Percentiles rank a stretch among this genome's conserved stretches.
phyloP scores from a whole-genome alignment of 2,329 filamentous ascomycete species.

The Talaromyces sp. region DNA sequence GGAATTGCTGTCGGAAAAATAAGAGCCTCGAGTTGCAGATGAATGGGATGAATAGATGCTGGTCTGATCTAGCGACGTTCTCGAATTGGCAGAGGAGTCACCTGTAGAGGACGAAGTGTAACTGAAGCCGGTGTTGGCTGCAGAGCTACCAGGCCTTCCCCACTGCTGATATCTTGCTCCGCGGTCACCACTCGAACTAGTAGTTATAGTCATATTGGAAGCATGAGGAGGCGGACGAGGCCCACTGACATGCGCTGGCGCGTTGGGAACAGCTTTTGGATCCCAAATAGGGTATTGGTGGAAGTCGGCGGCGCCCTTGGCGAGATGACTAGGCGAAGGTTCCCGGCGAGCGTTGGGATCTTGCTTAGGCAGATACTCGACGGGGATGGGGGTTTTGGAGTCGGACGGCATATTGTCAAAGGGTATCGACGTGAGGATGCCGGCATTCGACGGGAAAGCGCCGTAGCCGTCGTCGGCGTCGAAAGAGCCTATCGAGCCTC shows the following conservation, averaged over 20 bases:
- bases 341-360: constrained; percentile 62
- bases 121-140: constrained; percentile 45
- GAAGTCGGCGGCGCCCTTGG: constrained; percentile 71
- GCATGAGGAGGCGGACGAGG: constrained; percentile 57
- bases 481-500: constrained; percentile 67
- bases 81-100: constrained; percentile 50
- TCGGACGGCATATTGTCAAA: constrained; percentile 69
- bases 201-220: constrained; percentile 60
- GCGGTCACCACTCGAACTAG: constrained; percentile 65
- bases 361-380: constrained; percentile 67
- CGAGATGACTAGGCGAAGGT: constrained; percentile 76
- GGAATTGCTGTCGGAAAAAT: constrained; percentile 54
- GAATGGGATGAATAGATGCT: constrained; percentile 60
- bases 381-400: constrained; percentile 63
- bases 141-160: constrained; percentile 58
- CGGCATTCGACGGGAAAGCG: constrained; percentile 70
- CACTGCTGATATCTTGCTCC: constrained; percentile 74
- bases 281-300: constrained; percentile 83
- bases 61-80: constrained; percentile 60
- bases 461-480: constrained; percentile 59
- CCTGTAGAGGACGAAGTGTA: constrained; percentile 50
- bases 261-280: constrained; percentile 46
- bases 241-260: constrained; percentile 54
- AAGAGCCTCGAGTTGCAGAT: constrained; percentile 53
- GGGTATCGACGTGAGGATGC: constrained; percentile 81